phyloP scores from a whole-genome alignment of 768 basidiomycete genomes.

The Boletus sp. region DNA sequence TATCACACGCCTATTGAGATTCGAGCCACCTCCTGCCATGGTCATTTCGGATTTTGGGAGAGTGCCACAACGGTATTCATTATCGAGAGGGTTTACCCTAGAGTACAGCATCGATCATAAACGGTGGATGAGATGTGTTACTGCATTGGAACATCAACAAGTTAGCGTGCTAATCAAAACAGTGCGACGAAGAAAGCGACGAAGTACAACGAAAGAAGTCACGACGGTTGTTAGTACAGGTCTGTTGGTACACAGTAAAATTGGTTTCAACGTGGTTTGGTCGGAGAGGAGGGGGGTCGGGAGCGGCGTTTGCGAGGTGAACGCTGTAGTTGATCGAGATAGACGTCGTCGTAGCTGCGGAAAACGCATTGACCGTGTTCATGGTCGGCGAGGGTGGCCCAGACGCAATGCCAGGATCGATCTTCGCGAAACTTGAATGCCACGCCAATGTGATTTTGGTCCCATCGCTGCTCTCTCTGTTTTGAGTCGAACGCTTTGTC shows the following conservation, averaged over 20 bases:
- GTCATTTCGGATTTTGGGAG: constrained; percentile 1
- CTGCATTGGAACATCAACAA: constrained; percentile 5
- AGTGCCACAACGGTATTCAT: constrained; percentile 4
- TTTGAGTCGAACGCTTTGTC: constrained; percentile 56
- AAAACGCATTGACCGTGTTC: constrained; percentile 47
- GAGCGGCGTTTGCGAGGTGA: constrained; percentile 37
- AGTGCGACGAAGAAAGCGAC: constrained; percentile 1
- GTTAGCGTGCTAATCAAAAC: constrained; percentile 16
- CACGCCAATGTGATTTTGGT: constrained; percentile 37
- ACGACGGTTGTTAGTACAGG: constrained; percentile 14
- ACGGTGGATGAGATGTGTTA: constrained; percentile 2
- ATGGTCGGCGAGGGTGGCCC: constrained; percentile 57
- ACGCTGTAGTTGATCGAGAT: constrained; percentile 45
- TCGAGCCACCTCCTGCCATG: background rate
- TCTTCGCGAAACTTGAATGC: constrained; percentile 54
- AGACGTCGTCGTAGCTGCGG: constrained; percentile 60
- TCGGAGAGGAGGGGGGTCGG: constrained; percentile 22
- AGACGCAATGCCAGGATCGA: constrained; percentile 58
- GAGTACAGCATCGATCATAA: constrained; percentile 10
- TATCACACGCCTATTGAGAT: background rate
- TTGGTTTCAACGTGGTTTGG: constrained; percentile 19
- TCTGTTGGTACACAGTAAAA: constrained; percentile 7
- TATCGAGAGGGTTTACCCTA: background rate
- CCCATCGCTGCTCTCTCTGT: constrained; percentile 31
- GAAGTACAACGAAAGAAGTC: background rate